Conservation (phyloP, 2,329 filamentous ascomycete genomes). For the Lecanosticta acicola region DNA sequence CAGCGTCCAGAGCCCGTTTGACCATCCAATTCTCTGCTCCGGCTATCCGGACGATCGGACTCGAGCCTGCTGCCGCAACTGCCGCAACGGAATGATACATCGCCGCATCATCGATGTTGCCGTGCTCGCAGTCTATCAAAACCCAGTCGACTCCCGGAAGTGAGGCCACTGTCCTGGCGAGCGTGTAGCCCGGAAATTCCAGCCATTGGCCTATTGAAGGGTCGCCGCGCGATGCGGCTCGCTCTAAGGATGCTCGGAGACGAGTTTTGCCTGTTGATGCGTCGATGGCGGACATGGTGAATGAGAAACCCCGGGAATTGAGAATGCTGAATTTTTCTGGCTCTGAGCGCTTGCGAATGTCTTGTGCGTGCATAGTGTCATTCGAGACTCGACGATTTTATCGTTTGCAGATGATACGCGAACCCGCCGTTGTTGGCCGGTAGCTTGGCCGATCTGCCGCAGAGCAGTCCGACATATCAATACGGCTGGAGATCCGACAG, state of each 20-base stretch:
- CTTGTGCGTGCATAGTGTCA: too few species aligned
- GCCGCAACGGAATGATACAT: conserved; percentile 53
- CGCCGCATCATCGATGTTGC: conserved; percentile 49
- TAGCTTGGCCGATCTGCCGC: conserved; percentile 1
- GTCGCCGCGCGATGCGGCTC: conserved; percentile 7
- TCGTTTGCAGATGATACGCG: background rate
- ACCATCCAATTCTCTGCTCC: conserved; percentile 58
- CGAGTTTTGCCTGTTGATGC: too few species aligned
- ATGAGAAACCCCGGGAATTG: too few species aligned
- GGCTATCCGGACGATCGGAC: conserved; percentile 44
- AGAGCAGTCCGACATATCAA: too few species aligned
- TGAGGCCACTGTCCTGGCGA: conserved; percentile 14
- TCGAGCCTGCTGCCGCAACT: conserved; percentile 39
- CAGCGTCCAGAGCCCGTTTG: conserved; percentile 55
- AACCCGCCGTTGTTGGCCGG: background rate
- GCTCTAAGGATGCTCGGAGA: conserved; percentile 11
- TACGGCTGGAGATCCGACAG: too few species aligned
- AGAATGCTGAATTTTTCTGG: too few species aligned
- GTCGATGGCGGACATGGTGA: too few species aligned
- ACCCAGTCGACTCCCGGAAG: conserved; percentile 18
- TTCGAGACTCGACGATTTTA: background rate
- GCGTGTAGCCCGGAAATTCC: conserved; percentile 16
- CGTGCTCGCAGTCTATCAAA: conserved; percentile 50
- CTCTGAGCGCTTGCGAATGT: too few species aligned
- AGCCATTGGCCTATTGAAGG: conserved; percentile 15